These are phyloP conservation scores for Sugiyamaella qingdaonensis DNA, from an alignment of 805 yeast genomes.

Conservation along the genomic window DNA sequence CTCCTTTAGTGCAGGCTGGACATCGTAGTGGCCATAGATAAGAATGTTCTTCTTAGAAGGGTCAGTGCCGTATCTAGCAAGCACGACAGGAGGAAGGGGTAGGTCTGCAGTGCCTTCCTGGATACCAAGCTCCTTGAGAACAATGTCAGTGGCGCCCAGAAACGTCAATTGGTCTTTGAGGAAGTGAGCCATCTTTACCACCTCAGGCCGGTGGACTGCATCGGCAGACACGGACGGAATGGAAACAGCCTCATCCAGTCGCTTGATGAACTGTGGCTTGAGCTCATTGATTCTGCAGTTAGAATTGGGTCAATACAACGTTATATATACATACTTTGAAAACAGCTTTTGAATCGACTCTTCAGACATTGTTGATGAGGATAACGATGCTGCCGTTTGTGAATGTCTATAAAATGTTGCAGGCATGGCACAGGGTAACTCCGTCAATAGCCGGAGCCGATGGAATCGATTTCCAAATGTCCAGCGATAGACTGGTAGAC, in stretches of 20 bases:
- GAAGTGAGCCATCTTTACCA: slow-evolving; percentile 84
- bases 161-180: slow-evolving; percentile 60
- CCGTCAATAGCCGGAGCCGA: not conserved
- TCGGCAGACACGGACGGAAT: slow-evolving; percentile 95
- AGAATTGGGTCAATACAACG: not conserved
- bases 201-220: slow-evolving; percentile 81
- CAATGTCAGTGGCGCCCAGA: slow-evolving; percentile 80
- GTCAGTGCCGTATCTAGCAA: slow-evolving; percentile 80
- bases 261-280: slow-evolving; percentile 56
- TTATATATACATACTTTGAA: slow-evolving; percentile 12
- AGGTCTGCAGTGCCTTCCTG: slow-evolving; percentile 70
- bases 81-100: slow-evolving; percentile 89
- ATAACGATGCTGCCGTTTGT: not conserved
- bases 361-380: slow-evolving; percentile 15
- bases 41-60: slow-evolving; percentile 82
- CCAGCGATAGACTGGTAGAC: not conserved
- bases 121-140: slow-evolving; percentile 74
- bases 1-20: slow-evolving; percentile 87
- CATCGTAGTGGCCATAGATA: slow-evolving; percentile 96
- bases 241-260: slow-evolving; percentile 80
- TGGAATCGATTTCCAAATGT: not conserved
- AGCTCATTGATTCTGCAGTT: slow-evolving; percentile 33
- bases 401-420: not conserved
- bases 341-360: slow-evolving; percentile 14
- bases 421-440: slow-evolving; percentile 1